Percentiles rank a stretch among this genome's conserved stretches.
These are phyloP conservation scores for Talaromyces funiculosus DNA, from an alignment of 2,329 filamentous ascomycete species.

Conservation along the genomic window DNA sequence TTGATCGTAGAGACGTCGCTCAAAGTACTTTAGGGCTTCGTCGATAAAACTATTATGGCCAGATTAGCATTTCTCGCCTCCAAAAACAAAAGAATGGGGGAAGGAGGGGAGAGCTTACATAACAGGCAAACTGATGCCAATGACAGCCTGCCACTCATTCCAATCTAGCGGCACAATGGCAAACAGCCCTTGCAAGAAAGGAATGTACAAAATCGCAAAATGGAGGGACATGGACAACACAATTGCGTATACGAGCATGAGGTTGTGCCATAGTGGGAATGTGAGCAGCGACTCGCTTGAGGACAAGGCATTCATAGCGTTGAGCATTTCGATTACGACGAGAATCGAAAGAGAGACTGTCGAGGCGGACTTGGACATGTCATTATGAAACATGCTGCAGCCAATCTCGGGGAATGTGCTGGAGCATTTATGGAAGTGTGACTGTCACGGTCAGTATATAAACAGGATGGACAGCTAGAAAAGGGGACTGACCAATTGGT, in stretches of 20 bases:
- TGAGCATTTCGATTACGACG: constrained; percentile 98
- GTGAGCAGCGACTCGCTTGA: constrained; percentile 92
- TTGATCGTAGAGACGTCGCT: constrained; percentile 58
- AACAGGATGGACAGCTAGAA: neutral
- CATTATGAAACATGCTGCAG: constrained; percentile 83
- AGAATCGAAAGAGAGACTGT: constrained; percentile 87
- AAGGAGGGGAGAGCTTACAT: constrained; percentile 61
- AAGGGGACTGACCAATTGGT: constrained; percentile 58
- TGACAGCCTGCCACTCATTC: constrained; percentile 87
- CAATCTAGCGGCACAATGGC: constrained; percentile 81
- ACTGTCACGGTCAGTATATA: constrained; percentile 29
- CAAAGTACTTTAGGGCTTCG: constrained; percentile 72
- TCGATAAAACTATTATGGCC: constrained; percentile 61
- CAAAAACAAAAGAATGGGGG: neutral
- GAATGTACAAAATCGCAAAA: constrained; percentile 88
- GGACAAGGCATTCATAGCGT: constrained; percentile 95
- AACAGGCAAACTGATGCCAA: constrained; percentile 83
- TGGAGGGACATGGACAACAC: constrained; percentile 87
- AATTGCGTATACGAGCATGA: constrained; percentile 96
- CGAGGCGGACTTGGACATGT: constrained; percentile 81
- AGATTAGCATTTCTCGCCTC: constrained; percentile 18
- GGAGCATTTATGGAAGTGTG: constrained; percentile 91
- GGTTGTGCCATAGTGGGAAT: constrained; percentile 94
- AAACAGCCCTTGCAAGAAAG: constrained; percentile 82
- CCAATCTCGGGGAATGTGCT: constrained; percentile 80